A percentile compares a stretch with the other conserved stretches of the same genome.
These are phyloP conservation scores for Fusarium buxicola DNA, from an alignment of 2,329 filamentous ascomycete species.

Conservation along the genomic window DNA sequence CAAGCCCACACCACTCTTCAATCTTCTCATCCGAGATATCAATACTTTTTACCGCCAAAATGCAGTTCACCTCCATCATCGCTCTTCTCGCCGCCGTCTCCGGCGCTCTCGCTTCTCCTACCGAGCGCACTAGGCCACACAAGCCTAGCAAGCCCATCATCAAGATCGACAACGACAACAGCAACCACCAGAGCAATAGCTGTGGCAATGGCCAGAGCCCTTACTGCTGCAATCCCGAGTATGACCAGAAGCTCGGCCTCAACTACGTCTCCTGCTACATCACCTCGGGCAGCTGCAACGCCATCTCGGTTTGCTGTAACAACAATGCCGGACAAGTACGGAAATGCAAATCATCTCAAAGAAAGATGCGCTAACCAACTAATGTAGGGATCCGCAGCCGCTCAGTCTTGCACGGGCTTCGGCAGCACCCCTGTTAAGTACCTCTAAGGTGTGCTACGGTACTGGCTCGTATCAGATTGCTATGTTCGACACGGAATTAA, in stretches of 20 bases:
- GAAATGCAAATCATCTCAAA: too few relatives aligned
- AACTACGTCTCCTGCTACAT: not conserved
- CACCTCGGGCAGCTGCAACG: not conserved
- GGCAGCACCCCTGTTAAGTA: too few relatives aligned
- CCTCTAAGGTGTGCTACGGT: too few relatives aligned
- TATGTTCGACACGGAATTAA: not conserved
- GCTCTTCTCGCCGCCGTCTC: conserved; percentile 15
- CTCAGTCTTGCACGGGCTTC: not conserved
- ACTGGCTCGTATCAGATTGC: too few relatives aligned
- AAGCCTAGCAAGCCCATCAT: not conserved
- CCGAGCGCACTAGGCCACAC: not conserved
- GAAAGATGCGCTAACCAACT: not conserved
- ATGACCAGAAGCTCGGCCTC: not conserved
- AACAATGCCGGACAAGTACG: conserved; percentile 4
- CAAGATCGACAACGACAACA: conserved; percentile 6
- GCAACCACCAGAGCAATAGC: not conserved
- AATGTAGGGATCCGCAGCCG: not conserved
- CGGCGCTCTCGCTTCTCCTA: conserved; percentile 25
- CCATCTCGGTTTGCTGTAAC: conserved; percentile 18
- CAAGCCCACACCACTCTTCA: conserved; percentile 15
- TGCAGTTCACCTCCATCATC: conserved; percentile 24
- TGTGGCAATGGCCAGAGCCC: not conserved
- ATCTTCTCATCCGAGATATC: conserved; percentile 15
- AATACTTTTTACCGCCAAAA: conserved; percentile 21
- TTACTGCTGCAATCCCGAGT: conserved; percentile 21